A percentile compares a stretch with the other conserved stretches of the same genome.
These are phyloP conservation scores for Vitellaria paradoxa DNA, from an alignment of 179 eudicot species.

Conservation along the genomic window DNA sequence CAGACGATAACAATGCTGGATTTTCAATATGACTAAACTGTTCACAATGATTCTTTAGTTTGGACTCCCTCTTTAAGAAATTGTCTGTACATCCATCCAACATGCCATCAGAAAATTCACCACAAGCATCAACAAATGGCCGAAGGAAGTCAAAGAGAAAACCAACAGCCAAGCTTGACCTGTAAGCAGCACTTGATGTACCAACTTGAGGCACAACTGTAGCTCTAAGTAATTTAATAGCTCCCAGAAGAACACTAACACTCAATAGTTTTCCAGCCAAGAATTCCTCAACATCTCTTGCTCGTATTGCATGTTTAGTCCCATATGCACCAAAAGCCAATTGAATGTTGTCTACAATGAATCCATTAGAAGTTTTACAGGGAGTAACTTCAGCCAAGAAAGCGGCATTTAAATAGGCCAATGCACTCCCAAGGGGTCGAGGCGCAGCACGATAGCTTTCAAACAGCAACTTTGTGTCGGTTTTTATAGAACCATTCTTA, in stretches of 20 bases:
- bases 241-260: slow-evolving; percentile 45
- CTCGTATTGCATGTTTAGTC: slow-evolving; percentile 65
- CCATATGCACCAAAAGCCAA: slow-evolving; percentile 88
- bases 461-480: slow-evolving; percentile 43
- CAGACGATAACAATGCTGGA: slow-evolving; percentile 41
- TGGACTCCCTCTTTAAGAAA: slow-evolving; percentile 15
- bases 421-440: slow-evolving; percentile 83
- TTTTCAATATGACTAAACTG: slow-evolving; percentile 15
- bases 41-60: background rate
- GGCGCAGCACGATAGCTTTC: slow-evolving; percentile 90
- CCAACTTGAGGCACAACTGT: slow-evolving; percentile 62
- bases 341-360: slow-evolving; percentile 37
- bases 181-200: slow-evolving; percentile 50
- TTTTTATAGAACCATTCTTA: slow-evolving; percentile 15
- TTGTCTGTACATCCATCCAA: slow-evolving; percentile 24
- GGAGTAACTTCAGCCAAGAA: slow-evolving; percentile 68
- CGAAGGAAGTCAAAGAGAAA: slow-evolving; percentile 75
- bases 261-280: slow-evolving; percentile 50
- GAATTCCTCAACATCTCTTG: slow-evolving; percentile 59
- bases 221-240: slow-evolving; percentile 45
- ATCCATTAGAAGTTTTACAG: slow-evolving; percentile 23
- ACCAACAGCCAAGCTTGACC: slow-evolving; percentile 76
- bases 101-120: slow-evolving; percentile 18
- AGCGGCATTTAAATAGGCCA: slow-evolving; percentile 80
- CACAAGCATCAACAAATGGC: slow-evolving; percentile 29